phyloP scores from a whole-genome alignment of 1,139 yeast genomes.

The Williopsis jadinii region DNA sequence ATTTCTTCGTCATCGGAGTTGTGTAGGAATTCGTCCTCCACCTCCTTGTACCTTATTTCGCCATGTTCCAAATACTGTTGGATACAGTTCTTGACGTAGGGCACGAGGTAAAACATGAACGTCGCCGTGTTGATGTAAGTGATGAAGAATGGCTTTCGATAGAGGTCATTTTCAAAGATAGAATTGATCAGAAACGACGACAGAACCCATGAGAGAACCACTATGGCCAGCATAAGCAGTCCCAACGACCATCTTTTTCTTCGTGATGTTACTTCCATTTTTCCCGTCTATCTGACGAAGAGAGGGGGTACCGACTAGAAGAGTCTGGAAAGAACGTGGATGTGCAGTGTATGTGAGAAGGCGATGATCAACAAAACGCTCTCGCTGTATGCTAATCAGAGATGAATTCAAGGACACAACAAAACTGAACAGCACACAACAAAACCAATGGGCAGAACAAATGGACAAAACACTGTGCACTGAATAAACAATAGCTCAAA shows the following conservation, averaged over 20 bases:
- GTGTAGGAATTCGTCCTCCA: constrained; percentile 23
- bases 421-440: too few relatives aligned
- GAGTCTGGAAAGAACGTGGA: too few relatives aligned
- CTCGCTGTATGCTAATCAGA: too few relatives aligned
- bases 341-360: too few relatives aligned
- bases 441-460: too few relatives aligned
- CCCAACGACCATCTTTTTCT: constrained; percentile 61
- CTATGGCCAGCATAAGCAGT: constrained; percentile 60
- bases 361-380: too few relatives aligned
- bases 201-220: constrained; percentile 81
- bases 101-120: constrained; percentile 69
- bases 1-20: constrained; percentile 21
- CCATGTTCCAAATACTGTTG: constrained; percentile 24
- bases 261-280: constrained; percentile 6
- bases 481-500: too few relatives aligned
- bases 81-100: constrained; percentile 38
- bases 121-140: constrained; percentile 88
- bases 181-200: constrained; percentile 77
- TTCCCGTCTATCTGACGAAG: neutral
- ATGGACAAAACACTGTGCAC: too few relatives aligned
- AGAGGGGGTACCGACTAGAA: too few relatives aligned
- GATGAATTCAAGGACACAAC: too few relatives aligned
- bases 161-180: constrained; percentile 58
- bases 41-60: constrained; percentile 19
- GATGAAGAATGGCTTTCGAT: constrained; percentile 87